phyloP scores from a whole-genome alignment of 768 basidiomycete genomes.

The Megacollybia marginata region DNA sequence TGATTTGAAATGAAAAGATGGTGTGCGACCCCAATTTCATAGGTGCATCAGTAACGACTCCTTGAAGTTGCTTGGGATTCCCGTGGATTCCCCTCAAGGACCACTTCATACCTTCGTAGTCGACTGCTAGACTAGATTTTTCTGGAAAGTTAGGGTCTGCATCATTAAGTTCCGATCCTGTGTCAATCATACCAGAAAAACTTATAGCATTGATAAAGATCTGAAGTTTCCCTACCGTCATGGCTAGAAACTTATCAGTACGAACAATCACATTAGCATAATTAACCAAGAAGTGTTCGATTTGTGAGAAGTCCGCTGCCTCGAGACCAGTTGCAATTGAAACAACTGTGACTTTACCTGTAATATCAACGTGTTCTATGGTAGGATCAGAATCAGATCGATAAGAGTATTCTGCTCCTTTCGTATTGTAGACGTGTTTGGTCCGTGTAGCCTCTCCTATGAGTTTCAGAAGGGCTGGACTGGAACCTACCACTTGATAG shows the following conservation, averaged over 20 bases:
- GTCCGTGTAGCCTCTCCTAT: background rate
- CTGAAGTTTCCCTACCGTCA: background rate
- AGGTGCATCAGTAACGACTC: conserved; percentile 9
- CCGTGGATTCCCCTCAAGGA: conserved; percentile 17
- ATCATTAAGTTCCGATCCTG: background rate
- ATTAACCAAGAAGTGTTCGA: background rate
- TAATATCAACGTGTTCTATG: background rate
- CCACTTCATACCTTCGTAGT: conserved; percentile 15
- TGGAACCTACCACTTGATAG: too few species aligned
- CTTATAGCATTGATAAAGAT: background rate
- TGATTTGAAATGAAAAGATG: conserved; percentile 15
- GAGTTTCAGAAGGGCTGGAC: too few species aligned
- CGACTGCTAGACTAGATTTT: background rate
- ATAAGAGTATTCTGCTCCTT: background rate
- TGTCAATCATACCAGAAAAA: background rate
- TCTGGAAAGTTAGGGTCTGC: background rate
- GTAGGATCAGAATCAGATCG: background rate
- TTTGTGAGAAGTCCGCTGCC: background rate
- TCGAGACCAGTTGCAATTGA: background rate
- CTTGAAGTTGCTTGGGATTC: conserved; percentile 5
- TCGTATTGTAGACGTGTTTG: background rate
- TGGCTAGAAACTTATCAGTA: background rate
- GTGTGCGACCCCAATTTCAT: conserved; percentile 10
- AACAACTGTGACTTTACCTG: background rate
- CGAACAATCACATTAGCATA: background rate